Conservation (phyloP, 176 grass and related monocot genomes). For the Aegilops longissima region DNA sequence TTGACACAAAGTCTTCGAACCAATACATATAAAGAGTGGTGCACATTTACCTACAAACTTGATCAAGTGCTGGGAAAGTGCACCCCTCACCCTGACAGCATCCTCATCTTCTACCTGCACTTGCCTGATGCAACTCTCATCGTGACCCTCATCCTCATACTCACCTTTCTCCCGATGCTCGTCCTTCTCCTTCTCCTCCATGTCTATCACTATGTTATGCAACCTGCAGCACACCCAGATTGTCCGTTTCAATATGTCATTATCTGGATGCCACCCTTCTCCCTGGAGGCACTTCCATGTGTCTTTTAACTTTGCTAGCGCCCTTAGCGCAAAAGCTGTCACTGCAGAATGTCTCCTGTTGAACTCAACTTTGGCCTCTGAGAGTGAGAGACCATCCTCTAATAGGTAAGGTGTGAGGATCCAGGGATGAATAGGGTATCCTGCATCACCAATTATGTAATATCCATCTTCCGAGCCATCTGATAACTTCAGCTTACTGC, state of each 20-base stretch:
- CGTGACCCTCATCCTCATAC: no score
- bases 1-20: no score
- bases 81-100: no score
- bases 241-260: not conserved
- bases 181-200: not conserved
- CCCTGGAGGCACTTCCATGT: not conserved
- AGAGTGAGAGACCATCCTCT: not conserved
- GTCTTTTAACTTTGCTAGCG: not conserved
- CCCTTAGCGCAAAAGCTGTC: not conserved
- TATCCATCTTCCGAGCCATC: not conserved
- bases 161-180: not conserved
- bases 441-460: not conserved
- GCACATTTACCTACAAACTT: no score
- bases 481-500: not conserved
- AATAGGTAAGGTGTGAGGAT: not conserved
- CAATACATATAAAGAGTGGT: no score
- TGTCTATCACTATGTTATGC: not conserved
- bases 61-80: no score
- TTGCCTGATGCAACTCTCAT: no score
- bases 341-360: not conserved
- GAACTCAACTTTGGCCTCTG: not conserved
- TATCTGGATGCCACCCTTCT: not conserved
- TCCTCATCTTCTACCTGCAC: no score
- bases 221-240: not conserved
- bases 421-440: not conserved